Conservation (phyloP, 768 basidiomycete genomes). For the Pilatotrama ljubarskyi region DNA sequence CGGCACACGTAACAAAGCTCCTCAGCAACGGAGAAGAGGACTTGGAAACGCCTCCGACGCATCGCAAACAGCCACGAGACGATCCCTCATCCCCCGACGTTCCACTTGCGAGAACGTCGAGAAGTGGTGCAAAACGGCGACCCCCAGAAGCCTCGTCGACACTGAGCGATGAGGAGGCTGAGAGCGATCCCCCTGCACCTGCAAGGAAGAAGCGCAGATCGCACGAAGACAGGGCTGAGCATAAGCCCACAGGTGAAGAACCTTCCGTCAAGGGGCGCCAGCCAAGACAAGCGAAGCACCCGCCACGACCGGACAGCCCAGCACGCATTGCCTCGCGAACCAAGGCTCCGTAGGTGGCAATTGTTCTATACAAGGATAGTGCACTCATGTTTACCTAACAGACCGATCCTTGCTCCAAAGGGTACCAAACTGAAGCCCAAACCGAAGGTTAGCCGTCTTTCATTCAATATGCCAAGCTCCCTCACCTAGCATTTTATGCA, state of each 20-base stretch:
- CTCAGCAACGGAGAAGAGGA: not conserved
- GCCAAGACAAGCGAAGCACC: not conserved
- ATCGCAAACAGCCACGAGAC: not conserved
- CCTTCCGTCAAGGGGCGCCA: not conserved
- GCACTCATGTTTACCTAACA: not conserved
- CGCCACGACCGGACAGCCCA: not conserved
- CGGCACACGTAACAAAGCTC: not conserved
- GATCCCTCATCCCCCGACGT: not conserved
- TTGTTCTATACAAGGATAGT: not conserved
- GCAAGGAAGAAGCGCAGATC: not conserved
- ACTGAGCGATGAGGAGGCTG: too few relatives aligned
- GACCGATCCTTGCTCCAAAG: slow-evolving; percentile 6
- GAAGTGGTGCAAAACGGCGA: not conserved
- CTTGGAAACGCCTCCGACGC: not conserved
- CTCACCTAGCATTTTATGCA: not conserved
- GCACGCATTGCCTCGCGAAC: not conserved
- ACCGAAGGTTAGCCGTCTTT: slow-evolving; percentile 7
- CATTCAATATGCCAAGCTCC: too few relatives aligned
- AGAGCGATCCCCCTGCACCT: not conserved
- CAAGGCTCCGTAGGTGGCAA: not conserved
- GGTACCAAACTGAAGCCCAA: slow-evolving; percentile 12
- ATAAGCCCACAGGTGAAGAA: not conserved
- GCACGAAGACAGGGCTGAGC: not conserved
- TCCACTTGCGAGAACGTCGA: not conserved
- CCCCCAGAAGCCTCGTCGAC: not conserved